A percentile compares a stretch with the other conserved stretches of the same genome.
These are phyloP conservation scores for Solanum chilense DNA, from an alignment of 257 asterid genomes.

Conservation along the genomic window DNA sequence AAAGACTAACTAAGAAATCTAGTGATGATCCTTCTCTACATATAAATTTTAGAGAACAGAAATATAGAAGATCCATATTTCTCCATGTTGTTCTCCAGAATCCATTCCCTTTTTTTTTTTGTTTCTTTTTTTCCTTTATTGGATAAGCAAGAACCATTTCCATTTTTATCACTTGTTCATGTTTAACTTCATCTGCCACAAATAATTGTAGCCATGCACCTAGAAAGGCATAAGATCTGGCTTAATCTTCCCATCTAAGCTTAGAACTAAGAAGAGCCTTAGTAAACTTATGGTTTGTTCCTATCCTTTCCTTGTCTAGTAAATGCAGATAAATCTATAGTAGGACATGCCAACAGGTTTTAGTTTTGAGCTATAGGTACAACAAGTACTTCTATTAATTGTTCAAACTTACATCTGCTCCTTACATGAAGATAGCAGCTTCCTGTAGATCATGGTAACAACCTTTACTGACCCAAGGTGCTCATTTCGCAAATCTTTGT, in stretches of 20 bases:
- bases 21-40: neutral
- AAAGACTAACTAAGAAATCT: neutral
- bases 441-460: conserved; percentile 30
- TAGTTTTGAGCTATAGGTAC: neutral
- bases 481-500: conserved; percentile 34
- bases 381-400: neutral
- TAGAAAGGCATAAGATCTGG: neutral
- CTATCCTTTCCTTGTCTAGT: neutral
- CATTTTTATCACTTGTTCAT: neutral
- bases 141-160: neutral
- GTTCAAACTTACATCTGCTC: conserved; percentile 41
- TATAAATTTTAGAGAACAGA: neutral
- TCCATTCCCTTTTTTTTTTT: neutral
- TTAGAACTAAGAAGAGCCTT: neutral
- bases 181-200: neutral
- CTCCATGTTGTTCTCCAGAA: neutral
- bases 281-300: neutral
- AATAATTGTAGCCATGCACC: neutral
- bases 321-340: neutral
- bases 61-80: neutral
- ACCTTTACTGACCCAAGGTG: conserved; percentile 34
- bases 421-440: conserved; percentile 42
- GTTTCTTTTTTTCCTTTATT: neutral
- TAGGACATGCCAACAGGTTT: neutral
- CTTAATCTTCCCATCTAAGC: neutral